These are phyloP conservation scores for Ceriops zippeliana DNA, from an alignment of 345 rosid species.

Conservation along the genomic window DNA sequence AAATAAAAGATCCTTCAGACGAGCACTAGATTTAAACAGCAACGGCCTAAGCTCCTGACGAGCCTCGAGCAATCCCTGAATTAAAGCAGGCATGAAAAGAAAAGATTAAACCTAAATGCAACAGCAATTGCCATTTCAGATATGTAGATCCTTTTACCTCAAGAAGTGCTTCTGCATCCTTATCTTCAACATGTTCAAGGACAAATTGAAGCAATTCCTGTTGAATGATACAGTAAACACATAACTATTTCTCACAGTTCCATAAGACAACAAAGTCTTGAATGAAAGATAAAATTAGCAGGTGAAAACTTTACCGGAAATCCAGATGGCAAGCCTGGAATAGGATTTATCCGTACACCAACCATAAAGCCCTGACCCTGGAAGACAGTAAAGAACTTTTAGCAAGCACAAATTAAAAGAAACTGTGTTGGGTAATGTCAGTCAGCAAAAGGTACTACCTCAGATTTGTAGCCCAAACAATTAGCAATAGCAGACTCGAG, in stretches of 20 bases:
- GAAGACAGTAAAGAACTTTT: constrained; percentile 21
- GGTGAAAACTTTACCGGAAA: constrained; percentile 59
- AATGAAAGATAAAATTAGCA: constrained; percentile 15
- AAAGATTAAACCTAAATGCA: constrained; percentile 10
- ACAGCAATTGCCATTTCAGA: constrained; percentile 1
- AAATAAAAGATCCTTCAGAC: constrained; percentile 90
- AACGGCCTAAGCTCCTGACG: constrained; percentile 89
- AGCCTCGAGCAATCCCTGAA: constrained; percentile 92
- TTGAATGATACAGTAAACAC: constrained; percentile 14
- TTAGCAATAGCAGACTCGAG: constrained; percentile 91
- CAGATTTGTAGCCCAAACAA: constrained; percentile 89
- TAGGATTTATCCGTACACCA: constrained; percentile 88
- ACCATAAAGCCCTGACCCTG: constrained; percentile 99
- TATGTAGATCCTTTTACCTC: constrained; percentile 48
- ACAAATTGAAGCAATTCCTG: constrained; percentile 87
- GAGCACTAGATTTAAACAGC: constrained; percentile 59
- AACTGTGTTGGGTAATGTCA: constrained; percentile 15
- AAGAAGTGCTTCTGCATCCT: constrained; percentile 78
- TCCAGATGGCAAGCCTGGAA: constrained; percentile 87
- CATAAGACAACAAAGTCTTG: constrained; percentile 11
- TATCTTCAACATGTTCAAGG: constrained; percentile 79
- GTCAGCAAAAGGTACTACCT: constrained; percentile 46
- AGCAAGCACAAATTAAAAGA: constrained; percentile 21
- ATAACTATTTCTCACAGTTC: constrained; percentile 10
- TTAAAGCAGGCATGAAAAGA: constrained; percentile 11